phyloP scores from a whole-genome alignment of 805 yeast species.

The Suhomyces sp. region DNA sequence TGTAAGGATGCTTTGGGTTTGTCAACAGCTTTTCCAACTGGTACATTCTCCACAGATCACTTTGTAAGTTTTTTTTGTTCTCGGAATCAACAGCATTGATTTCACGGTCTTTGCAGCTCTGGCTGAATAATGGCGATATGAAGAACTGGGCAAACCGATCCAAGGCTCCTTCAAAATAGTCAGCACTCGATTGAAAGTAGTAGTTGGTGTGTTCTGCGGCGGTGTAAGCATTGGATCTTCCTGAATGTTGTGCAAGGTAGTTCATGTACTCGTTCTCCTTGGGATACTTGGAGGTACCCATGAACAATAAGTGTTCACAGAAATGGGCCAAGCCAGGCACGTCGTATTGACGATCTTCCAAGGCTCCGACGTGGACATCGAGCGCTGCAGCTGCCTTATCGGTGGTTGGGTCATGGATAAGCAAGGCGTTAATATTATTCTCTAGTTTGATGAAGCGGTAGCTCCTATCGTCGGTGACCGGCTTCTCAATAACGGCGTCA shows the following conservation, averaged over 20 bases:
- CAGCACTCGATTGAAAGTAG: slow-evolving; percentile 78
- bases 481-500: slow-evolving; percentile 36
- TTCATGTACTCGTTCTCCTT: slow-evolving; percentile 70
- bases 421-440: slow-evolving; percentile 57
- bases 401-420: slow-evolving; percentile 66
- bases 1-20: slow-evolving; percentile 76
- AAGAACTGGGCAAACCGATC: slow-evolving; percentile 94
- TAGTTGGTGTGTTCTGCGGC: slow-evolving; percentile 87
- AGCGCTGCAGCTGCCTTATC: slow-evolving; percentile 78
- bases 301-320: slow-evolving; percentile 60
- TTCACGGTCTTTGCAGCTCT: slow-evolving; percentile 82
- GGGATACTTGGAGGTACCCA: slow-evolving; percentile 79
- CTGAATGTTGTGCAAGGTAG: slow-evolving; percentile 79
- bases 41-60: slow-evolving; percentile 82
- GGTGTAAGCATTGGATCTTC: slow-evolving; percentile 89
- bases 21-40: slow-evolving; percentile 78
- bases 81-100: slow-evolving; percentile 94
- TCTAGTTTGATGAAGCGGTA: slow-evolving; percentile 62
- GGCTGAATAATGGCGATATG: slow-evolving; percentile 74
- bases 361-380: slow-evolving; percentile 76
- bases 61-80: slow-evolving; percentile 89
- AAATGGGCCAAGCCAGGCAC: slow-evolving; percentile 80
- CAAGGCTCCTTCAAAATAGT: slow-evolving; percentile 77
- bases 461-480: slow-evolving; percentile 66
- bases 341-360: slow-evolving; percentile 57